Evolutionary conservation across 768 basidiomycete genomes (phyloP).

Genomic region (Suillus tomentosus): DNA sequence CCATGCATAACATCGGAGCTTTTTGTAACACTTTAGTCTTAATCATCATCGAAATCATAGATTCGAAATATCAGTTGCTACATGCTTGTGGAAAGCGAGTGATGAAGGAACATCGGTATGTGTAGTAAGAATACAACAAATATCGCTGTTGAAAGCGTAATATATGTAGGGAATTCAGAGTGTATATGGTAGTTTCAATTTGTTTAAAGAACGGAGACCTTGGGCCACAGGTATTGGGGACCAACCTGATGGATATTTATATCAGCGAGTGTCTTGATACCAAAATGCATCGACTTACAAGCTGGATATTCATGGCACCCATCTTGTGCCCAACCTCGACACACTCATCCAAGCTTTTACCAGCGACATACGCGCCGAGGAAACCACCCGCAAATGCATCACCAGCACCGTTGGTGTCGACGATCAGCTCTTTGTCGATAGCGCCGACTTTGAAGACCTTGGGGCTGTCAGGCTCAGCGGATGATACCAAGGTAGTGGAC

Average conservation of each 20-base stretch:
- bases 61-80: constrained; percentile 23
- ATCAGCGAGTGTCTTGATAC: constrained; percentile 3
- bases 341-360: constrained; percentile 74
- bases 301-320: constrained; percentile 82
- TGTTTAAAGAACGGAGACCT: constrained; percentile 45
- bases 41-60: constrained; percentile 10
- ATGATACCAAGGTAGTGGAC: constrained; percentile 74
- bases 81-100: constrained; percentile 39
- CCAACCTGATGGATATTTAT: constrained; percentile 43
- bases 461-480: constrained; percentile 52
- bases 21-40: constrained; percentile 8
- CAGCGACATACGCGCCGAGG: constrained; percentile 79
- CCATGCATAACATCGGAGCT: constrained; percentile 11
- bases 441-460: constrained; percentile 61
- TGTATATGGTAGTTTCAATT: neutral
- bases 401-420: constrained; percentile 98
- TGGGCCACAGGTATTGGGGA: constrained; percentile 59
- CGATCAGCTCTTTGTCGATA: constrained; percentile 65
- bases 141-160: constrained; percentile 43
- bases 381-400: constrained; percentile 98
- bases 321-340: constrained; percentile 87
- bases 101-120: constrained; percentile 22
- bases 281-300: constrained; percentile 46
- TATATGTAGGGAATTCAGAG: constrained; percentile 15
- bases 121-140: constrained; percentile 26